Evolutionary conservation across 2,329 filamentous ascomycete species (phyloP).

Genomic region (Aspergillus sp.): DNA sequence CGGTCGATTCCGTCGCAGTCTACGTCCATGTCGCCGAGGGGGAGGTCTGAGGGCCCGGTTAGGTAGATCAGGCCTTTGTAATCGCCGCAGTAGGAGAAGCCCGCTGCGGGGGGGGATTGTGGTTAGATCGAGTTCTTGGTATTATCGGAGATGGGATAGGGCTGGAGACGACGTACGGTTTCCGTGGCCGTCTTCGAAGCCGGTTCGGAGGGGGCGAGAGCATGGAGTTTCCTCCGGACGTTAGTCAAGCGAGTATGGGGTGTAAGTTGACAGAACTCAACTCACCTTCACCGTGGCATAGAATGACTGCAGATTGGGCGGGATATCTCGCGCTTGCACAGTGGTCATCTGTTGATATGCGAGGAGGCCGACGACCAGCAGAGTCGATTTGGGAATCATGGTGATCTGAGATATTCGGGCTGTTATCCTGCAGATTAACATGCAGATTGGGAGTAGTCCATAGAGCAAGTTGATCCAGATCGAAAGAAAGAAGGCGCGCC

Average conservation of each 20-base stretch:
- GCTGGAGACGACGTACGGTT: not conserved
- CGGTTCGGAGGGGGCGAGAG: not conserved
- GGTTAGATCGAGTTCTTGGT: not conserved
- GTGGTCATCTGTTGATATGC: not conserved
- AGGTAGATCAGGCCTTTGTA: slow-evolving; percentile 42
- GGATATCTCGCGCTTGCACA: not conserved
- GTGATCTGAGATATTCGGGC: not conserved
- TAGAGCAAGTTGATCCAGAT: no score
- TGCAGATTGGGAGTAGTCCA: no score
- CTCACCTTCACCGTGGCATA: not conserved
- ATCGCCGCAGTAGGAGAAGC: slow-evolving; percentile 42
- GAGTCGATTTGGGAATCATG: not conserved
- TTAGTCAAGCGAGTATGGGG: not conserved
- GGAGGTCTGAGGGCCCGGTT: slow-evolving; percentile 24
- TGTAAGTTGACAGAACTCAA: not conserved
- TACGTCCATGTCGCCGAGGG: slow-evolving; percentile 46
- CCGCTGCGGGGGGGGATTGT: not conserved
- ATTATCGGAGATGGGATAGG: no score
- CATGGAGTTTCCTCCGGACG: not conserved
- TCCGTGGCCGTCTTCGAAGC: not conserved
- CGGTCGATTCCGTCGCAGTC: slow-evolving; percentile 48
- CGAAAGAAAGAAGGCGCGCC: no score
- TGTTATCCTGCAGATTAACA: not conserved
- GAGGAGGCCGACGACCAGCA: not conserved
- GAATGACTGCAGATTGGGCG: not conserved